Conservation (phyloP, 2,329 filamentous ascomycete genomes). For the Colletotrichum cereale region DNA sequence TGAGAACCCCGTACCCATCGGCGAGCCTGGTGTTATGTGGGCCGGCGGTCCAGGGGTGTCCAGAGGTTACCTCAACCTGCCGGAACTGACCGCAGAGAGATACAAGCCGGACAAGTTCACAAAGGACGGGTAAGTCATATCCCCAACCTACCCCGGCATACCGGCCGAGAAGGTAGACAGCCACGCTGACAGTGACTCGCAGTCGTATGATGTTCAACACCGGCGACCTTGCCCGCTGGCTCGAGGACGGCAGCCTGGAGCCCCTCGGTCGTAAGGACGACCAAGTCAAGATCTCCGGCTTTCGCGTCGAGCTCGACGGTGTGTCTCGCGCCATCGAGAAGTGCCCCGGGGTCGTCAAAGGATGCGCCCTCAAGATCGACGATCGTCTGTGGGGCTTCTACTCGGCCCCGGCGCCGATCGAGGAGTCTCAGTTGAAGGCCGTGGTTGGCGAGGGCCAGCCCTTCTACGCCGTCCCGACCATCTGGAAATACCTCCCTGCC, state of each 20-base stretch:
- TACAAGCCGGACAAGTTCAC: slow-evolving; percentile 65
- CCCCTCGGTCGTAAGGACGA: slow-evolving; percentile 70
- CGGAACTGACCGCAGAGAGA: slow-evolving; percentile 61
- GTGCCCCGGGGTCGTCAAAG: slow-evolving; percentile 60
- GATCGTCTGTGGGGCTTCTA: slow-evolving; percentile 65
- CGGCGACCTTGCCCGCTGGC: slow-evolving; percentile 69
- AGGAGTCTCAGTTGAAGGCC: slow-evolving; percentile 53
- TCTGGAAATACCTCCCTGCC: slow-evolving; percentile 56
- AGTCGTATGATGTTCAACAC: slow-evolving; percentile 70
- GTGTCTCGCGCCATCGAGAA: slow-evolving; percentile 64
- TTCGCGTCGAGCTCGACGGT: slow-evolving; percentile 71
- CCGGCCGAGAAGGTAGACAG: background rate
- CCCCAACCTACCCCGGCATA: background rate
- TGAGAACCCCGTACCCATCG: slow-evolving; percentile 58
- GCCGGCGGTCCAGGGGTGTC: slow-evolving; percentile 68
- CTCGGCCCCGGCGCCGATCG: slow-evolving; percentile 49
- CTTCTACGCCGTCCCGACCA: slow-evolving; percentile 67
- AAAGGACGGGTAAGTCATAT: slow-evolving; percentile 59
- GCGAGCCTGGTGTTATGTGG: slow-evolving; percentile 67
- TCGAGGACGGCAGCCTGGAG: slow-evolving; percentile 64
- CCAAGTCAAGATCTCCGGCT: slow-evolving; percentile 70
- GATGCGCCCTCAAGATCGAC: slow-evolving; percentile 61
- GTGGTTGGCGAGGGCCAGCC: slow-evolving; percentile 60
- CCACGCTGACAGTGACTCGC: background rate
- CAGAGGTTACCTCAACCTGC: slow-evolving; percentile 67